These are phyloP conservation scores for Pisolithus sp. DNA, from an alignment of 768 basidiomycete genomes.

Conservation along the genomic window DNA sequence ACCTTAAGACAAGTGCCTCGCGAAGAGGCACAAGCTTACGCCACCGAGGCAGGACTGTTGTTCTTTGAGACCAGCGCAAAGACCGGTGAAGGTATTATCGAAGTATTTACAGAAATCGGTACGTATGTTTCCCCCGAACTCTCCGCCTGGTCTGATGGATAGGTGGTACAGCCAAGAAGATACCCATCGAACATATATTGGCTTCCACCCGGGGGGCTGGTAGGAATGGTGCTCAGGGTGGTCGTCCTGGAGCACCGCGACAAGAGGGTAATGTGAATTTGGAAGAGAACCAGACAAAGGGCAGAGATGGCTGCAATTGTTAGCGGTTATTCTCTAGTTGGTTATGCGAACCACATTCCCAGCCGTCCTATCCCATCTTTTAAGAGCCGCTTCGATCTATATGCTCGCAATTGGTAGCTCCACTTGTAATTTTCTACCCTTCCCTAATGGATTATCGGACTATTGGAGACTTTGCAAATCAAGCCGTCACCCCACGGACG, in stretches of 20 bases:
- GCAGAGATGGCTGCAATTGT: conserved; percentile 77
- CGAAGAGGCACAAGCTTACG: conserved; percentile 96
- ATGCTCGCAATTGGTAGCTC: conserved; percentile 16
- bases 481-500: not conserved
- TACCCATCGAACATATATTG: conserved; percentile 90
- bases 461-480: conserved; percentile 3
- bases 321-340: conserved; percentile 6
- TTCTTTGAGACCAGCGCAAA: conserved; percentile 99
- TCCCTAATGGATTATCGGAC: conserved; percentile 16
- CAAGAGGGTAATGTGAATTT: conserved; percentile 60
- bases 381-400: conserved; percentile 14
- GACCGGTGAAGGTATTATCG: conserved; percentile 91
- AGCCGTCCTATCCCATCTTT: conserved; percentile 14
- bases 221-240: conserved; percentile 51
- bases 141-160: not conserved
- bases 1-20: conserved; percentile 82
- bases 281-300: conserved; percentile 58
- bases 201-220: conserved; percentile 70
- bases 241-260: conserved; percentile 43
- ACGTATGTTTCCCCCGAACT: conserved; percentile 15
- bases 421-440: conserved; percentile 24
- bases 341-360: conserved; percentile 9
- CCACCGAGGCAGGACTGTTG: conserved; percentile 85
- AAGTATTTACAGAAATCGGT: conserved; percentile 99
- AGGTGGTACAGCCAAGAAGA: conserved; percentile 58